Evolutionary conservation across 2,329 filamentous ascomycete species (phyloP).

Genomic region (Amesomyces nigricolor): DNA sequence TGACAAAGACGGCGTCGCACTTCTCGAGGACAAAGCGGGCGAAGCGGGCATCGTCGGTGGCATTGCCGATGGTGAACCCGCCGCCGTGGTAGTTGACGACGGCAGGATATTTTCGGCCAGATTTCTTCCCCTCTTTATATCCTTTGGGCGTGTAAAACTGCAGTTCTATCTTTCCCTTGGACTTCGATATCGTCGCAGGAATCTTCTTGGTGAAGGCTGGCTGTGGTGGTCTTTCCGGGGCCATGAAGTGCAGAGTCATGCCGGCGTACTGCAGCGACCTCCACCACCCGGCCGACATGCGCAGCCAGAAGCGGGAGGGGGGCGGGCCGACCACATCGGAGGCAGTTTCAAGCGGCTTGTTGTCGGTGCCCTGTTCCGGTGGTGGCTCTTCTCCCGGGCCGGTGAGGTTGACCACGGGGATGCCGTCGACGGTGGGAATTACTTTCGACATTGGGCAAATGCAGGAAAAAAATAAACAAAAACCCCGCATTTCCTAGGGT

Average conservation of each 20-base stretch:
- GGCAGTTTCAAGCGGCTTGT: conserved; percentile 19
- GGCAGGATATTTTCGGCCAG: conserved; percentile 38
- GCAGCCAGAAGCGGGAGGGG: conserved; percentile 53
- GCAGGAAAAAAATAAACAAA: background rate
- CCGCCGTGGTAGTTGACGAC: conserved; percentile 64
- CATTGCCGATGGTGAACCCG: conserved; percentile 58
- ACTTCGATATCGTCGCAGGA: conserved; percentile 36
- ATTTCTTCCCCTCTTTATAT: conserved; percentile 30
- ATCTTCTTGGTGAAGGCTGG: conserved; percentile 56
- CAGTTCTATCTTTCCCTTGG: conserved; percentile 33
- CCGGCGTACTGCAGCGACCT: conserved; percentile 62
- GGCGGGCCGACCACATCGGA: conserved; percentile 24
- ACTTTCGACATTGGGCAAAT: conserved; percentile 16
- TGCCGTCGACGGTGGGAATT: conserved; percentile 22
- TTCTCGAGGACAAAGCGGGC: conserved; percentile 47
- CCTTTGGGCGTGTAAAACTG: conserved; percentile 40
- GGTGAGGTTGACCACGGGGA: conserved; percentile 19
- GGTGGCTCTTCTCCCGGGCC: conserved; percentile 8
- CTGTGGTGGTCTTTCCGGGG: conserved; percentile 53
- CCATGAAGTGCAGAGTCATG: conserved; percentile 61
- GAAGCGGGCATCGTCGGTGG: conserved; percentile 59
- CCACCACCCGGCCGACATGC: conserved; percentile 60
- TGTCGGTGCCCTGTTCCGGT: conserved; percentile 8
- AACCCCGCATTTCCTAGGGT: background rate
- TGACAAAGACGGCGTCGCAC: conserved; percentile 54